phyloP scores from a whole-genome alignment of 2,329 filamentous ascomycete species.

The Phialemonium atrogriseum region DNA sequence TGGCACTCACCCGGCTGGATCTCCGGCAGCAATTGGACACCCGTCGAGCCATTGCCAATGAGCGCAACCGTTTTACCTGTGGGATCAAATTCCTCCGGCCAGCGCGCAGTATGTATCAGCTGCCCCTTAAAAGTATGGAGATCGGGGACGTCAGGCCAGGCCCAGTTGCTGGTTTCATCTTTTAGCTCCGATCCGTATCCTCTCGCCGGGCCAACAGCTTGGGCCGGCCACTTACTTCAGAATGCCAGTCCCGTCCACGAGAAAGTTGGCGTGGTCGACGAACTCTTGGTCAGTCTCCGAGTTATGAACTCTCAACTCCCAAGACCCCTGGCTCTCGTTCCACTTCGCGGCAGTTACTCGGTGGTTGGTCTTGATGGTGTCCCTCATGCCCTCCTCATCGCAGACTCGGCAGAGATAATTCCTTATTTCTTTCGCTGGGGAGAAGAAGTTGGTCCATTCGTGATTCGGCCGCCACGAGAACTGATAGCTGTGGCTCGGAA shows the following conservation, averaged over 20 bases:
- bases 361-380: constrained; percentile 34
- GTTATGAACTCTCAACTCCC: constrained; percentile 32
- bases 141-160: constrained; percentile 40
- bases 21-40: constrained; percentile 43
- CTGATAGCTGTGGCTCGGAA: constrained; percentile 54
- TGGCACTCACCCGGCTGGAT: constrained; percentile 35
- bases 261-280: constrained; percentile 35
- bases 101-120: constrained; percentile 44
- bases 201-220: constrained; percentile 5
- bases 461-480: constrained; percentile 53
- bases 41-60: constrained; percentile 49
- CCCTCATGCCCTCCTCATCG: constrained; percentile 37
- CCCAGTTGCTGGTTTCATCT: constrained; percentile 34
- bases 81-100: constrained; percentile 40
- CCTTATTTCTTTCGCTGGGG: constrained; percentile 45
- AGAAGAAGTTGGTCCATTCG: constrained; percentile 50
- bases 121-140: constrained; percentile 37
- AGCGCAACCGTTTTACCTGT: constrained; percentile 43
- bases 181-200: constrained; percentile 5
- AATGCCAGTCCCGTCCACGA: constrained; percentile 42
- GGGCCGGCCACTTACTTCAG: constrained; percentile 34
- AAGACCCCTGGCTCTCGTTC: constrained; percentile 33
- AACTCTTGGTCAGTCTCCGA: constrained; percentile 30
- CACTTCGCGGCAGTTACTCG: constrained; percentile 33
- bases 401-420: constrained; percentile 41